Conservation (phyloP, 2,329 filamentous ascomycete genomes). For the Calonectria fujianensis region DNA sequence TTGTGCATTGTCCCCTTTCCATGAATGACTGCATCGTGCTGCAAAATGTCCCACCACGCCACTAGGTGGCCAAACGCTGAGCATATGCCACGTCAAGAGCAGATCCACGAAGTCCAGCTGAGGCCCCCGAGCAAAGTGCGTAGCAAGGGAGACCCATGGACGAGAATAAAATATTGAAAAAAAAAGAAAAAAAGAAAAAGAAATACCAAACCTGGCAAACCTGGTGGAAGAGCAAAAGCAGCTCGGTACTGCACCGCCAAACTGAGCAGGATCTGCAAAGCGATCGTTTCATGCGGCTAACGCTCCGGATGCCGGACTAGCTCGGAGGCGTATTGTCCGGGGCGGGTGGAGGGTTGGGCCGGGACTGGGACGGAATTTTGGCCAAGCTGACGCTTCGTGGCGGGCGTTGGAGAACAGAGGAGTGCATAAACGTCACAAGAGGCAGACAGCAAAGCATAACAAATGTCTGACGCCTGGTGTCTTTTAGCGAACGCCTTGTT, state of each 20-base stretch:
- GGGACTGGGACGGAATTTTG: background rate
- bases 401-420: background rate
- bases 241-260: constrained; percentile 5
- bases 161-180: background rate
- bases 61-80: constrained; percentile 4
- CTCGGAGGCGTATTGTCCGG: constrained; percentile 18
- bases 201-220: background rate
- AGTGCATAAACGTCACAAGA: constrained; percentile 19
- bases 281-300: constrained; percentile 29
- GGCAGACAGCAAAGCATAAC: constrained; percentile 24
- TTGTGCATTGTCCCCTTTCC: constrained; percentile 17
- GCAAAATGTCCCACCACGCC: constrained; percentile 19
- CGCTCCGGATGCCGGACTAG: constrained; percentile 25
- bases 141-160: constrained; percentile 22
- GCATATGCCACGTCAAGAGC: constrained; percentile 18
- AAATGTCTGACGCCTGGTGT: constrained; percentile 16
- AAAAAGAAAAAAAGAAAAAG: background rate
- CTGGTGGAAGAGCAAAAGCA: constrained; percentile 18
- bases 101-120: constrained; percentile 12
- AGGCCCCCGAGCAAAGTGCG: constrained; percentile 2
- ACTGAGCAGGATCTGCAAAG: constrained; percentile 25
- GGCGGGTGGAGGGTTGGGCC: constrained; percentile 20
- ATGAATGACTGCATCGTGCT: constrained; percentile 14
- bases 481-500: constrained; percentile 18
- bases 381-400: background rate